Evolutionary conservation across 495 filamentous ascomycete genomes (phyloP).

Genomic region (Amniculicola lignicola): DNA sequence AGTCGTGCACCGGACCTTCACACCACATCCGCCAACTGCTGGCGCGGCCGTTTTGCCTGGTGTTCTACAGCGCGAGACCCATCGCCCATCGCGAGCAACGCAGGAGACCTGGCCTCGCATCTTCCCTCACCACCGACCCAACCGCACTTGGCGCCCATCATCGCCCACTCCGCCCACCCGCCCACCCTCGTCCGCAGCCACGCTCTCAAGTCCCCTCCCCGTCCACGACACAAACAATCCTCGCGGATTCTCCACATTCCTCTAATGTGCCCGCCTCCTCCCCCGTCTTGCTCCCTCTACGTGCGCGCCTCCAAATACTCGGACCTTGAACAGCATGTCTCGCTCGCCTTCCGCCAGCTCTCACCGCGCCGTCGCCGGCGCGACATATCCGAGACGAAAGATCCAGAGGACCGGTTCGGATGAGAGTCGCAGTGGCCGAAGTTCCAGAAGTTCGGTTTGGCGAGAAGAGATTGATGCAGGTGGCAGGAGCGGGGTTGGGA

Average conservation of each 20-base stretch:
- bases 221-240: conserved; percentile 6
- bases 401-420: conserved; percentile 40
- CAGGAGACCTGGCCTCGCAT: no score
- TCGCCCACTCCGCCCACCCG: no score
- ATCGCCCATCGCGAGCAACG: no score
- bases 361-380: conserved; percentile 34
- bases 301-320: conserved; percentile 31
- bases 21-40: not conserved
- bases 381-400: conserved; percentile 35
- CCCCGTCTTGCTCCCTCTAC: conserved; percentile 25
- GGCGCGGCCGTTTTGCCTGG: not conserved
- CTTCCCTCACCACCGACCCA: no score
- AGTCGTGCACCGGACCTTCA: not conserved
- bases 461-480: not conserved
- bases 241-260: conserved; percentile 26
- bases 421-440: conserved; percentile 26
- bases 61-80: no score
- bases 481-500: not conserved
- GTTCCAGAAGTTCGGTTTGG: conserved; percentile 4
- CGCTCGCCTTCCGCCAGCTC: conserved; percentile 35
- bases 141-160: no score
- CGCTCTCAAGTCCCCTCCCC: no score
- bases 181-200: no score
- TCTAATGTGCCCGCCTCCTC: conserved; percentile 33
- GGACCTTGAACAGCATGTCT: conserved; percentile 36